Conservation (phyloP, 352 stramenopile species). For the Thraustotheca clavata region DNA sequence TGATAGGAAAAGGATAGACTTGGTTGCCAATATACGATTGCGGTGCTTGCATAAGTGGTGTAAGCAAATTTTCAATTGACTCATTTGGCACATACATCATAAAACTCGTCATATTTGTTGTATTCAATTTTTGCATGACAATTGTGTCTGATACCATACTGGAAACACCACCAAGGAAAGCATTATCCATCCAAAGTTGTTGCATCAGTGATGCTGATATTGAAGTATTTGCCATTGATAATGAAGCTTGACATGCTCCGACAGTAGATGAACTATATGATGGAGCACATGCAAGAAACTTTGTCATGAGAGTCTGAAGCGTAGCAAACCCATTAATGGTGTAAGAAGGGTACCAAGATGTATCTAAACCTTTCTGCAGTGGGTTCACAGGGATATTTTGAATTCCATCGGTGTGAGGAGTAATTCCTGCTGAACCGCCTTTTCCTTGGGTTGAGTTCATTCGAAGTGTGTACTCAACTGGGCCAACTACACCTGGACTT, state of each 20-base stretch:
- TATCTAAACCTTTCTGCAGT: not conserved
- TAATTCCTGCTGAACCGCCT: not conserved
- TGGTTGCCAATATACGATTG: constrained; percentile 41
- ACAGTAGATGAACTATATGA: not conserved
- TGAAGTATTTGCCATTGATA: not conserved
- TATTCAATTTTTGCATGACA: constrained; percentile 21
- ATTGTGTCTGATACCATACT: not conserved
- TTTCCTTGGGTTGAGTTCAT: constrained; percentile 37
- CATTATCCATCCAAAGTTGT: not conserved
- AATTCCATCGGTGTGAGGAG: not conserved
- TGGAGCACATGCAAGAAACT: constrained; percentile 22
- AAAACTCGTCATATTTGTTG: constrained; percentile 32
- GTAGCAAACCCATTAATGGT: constrained; percentile 8
- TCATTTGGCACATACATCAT: not conserved
- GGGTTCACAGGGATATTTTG: not conserved
- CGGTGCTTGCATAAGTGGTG: constrained; percentile 43
- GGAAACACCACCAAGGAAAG: not conserved
- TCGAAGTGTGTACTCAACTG: constrained; percentile 43
- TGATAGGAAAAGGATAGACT: constrained; percentile 47
- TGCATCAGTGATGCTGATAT: not conserved
- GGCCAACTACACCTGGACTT: constrained; percentile 28
- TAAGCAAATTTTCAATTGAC: constrained; percentile 25
- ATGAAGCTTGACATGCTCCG: not conserved
- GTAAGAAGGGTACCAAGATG: not conserved
- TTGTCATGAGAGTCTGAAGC: constrained; percentile 33